Conservation (phyloP, 495 filamentous ascomycete species). For the Aspergillus carlsbadensis region DNA sequence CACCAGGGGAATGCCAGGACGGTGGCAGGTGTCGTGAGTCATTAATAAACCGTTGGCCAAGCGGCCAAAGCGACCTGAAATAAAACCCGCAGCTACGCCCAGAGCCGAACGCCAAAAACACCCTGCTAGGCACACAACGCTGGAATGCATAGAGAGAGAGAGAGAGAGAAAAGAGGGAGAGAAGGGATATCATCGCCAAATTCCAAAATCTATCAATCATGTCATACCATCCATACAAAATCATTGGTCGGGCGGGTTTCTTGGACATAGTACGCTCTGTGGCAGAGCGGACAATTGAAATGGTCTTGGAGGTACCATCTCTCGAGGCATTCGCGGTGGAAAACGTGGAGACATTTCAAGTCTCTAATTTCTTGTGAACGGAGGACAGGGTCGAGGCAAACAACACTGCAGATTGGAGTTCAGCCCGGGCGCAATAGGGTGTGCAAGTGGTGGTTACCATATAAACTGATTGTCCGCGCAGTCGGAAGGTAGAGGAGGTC, state of each 20-base stretch:
- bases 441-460: constrained; percentile 24
- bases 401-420: constrained; percentile 26
- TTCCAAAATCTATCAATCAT: constrained; percentile 1
- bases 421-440: neutral
- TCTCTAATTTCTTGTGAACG: constrained; percentile 42
- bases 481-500: constrained; percentile 34
- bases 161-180: constrained; percentile 1
- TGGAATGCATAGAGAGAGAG: neutral
- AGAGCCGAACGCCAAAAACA: neutral
- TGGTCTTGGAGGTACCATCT: constrained; percentile 47
- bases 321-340: constrained; percentile 47
- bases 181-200: constrained; percentile 1
- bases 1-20: neutral
- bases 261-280: constrained; percentile 38
- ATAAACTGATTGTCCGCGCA: constrained; percentile 42
- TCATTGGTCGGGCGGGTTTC: constrained; percentile 34
- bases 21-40: neutral
- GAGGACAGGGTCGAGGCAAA: constrained; percentile 44
- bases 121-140: neutral
- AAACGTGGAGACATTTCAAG: constrained; percentile 45
- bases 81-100: neutral
- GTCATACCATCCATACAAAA: constrained; percentile 47
- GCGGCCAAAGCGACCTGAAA: too few relatives aligned
- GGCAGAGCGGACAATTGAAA: constrained; percentile 46
- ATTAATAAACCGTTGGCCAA: too few relatives aligned